Base-by-base conservation (phyloP, 768 basidiomycete species). In the Suillus ampliporus region DNA sequence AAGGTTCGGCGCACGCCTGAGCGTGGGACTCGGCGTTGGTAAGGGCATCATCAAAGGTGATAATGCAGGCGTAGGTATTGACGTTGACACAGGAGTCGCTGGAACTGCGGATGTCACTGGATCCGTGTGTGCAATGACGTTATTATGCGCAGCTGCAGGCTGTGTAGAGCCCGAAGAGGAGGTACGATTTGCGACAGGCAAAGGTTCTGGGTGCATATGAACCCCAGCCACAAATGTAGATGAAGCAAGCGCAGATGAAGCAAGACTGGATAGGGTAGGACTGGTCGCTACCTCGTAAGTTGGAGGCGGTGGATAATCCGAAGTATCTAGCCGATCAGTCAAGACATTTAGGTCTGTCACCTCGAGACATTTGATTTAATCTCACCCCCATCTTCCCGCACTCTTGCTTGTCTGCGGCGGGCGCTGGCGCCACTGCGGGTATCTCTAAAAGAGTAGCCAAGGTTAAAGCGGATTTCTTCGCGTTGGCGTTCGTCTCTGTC, bases 281-380 rank as follows among this genome's bases (percentile, higher is more conserved):
- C 82, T 80, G 10, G 80, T 82, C 41, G 83, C 85, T 5, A 88
- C 88, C 74, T 92, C 91, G 64, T 86, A 86, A 67, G 91, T 90
- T 14, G 89, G 85, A 31, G 91, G 91, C 14, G 91, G 91, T 8
- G 88, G 89, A 69, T 89, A 89, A 70, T 90, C 84, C 31, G 87
- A 61, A 38, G 59, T 72, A 14, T 28, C 31, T 23, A 38, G 28
- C 37, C 84, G 52, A 80, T 76, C 34, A 64, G 51, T 34, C 63
- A 44, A 65, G 69, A 69, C 71, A 38, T 41, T 54, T 23, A 66
- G 60, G 48, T 38, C 58, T 26, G 34, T 13, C 21, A 46, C 38
- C n/a, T 21, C 48, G 34, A 26, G 60, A 46, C 11, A n/a, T 48
- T 57, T 53, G 44, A 56, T 56, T 52, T 40, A 56, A 40, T 60